Percentiles rank a stretch among this genome's conserved stretches.
Conservation (phyloP, 805 yeast genomes). For the Metschnikowia bowlesiae region DNA sequence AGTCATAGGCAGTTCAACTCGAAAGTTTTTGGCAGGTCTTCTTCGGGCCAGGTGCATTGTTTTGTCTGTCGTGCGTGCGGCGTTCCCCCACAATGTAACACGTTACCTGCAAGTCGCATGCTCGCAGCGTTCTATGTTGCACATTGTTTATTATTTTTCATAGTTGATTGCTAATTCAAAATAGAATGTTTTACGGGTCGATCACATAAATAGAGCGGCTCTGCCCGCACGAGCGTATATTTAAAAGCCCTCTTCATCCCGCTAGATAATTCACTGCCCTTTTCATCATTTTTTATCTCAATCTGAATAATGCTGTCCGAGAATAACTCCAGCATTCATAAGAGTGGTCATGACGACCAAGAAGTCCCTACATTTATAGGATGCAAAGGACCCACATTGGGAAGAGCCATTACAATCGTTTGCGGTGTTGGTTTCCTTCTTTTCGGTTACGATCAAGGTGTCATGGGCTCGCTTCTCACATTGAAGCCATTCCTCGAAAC, state of each 20-base stretch:
- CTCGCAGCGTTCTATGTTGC: neutral
- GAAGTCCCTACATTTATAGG: constrained; percentile 12
- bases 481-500: constrained; percentile 17
- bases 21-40: neutral
- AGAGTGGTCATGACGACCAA: neutral
- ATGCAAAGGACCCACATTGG: constrained; percentile 8
- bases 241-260: neutral
- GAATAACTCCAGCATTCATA: neutral
- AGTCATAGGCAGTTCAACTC: no score
- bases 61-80: neutral
- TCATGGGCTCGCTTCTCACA: constrained; percentile 30
- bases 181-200: neutral
- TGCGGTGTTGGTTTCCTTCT: constrained; percentile 26
- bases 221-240: no score
- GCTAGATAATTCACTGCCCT: no score
- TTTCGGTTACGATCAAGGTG: constrained; percentile 42
- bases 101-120: neutral
- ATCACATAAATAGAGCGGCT: neutral
- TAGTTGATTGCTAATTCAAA: neutral
- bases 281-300: neutral
- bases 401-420: constrained; percentile 11
- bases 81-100: neutral
- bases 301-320: constrained; percentile 1
- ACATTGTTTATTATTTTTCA: neutral
- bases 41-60: neutral